Evolutionary conservation across 2,329 filamentous ascomycete species (phyloP), one percentile per base, ranked within the genome.

Genomic region (Sclerotinia nivalis): DNA sequence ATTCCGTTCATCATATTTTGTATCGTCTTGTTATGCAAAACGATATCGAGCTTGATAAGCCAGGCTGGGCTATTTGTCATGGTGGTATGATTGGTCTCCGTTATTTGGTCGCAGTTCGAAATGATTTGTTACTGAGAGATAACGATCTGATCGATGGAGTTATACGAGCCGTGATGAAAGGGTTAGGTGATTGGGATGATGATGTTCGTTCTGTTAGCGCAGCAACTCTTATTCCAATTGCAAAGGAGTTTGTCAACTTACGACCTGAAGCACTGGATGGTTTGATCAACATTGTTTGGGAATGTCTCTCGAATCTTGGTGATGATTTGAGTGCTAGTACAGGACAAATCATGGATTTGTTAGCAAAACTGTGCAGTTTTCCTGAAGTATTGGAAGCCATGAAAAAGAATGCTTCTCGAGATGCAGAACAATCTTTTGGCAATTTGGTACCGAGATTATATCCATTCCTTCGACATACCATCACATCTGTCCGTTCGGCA

Each of bases 281-380:
- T 43, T 87, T 99, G 52, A 97, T 97, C 80, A 91, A 92, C 77
- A 97, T 98, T 71, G 94, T 99, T 40, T 99, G 96, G 96, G 92
- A 97, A 77, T 98, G 96, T 82, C 84, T 99, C 34, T 97, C 95
- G 4, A 96, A 97, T 78, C 84, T 99, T n/a, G 94, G 95, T 73
- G 96, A 99, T 78, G 96, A 99, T 78, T 85, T 99, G 25, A 98
- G 94, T 79, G 96, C 96, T 5, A 98, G 96, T 79, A 99, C 96
- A 13, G 96, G 96, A 61, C 96, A 93, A 69, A 97, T 99, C 68
- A 99, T 99, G 96, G 96, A 99, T 79, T 87, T 99, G 54, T 85
- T 99, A 25, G 96, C 96, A 20, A 98, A 96, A 71, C 88, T 99
- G 2, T 99, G 96, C 82, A 91, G 93, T 73, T 99, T 97, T 82